Evolutionary conservation across 75 land plant genomes (phyloP).

Genomic region (Ceratopteris richardii): DNA sequence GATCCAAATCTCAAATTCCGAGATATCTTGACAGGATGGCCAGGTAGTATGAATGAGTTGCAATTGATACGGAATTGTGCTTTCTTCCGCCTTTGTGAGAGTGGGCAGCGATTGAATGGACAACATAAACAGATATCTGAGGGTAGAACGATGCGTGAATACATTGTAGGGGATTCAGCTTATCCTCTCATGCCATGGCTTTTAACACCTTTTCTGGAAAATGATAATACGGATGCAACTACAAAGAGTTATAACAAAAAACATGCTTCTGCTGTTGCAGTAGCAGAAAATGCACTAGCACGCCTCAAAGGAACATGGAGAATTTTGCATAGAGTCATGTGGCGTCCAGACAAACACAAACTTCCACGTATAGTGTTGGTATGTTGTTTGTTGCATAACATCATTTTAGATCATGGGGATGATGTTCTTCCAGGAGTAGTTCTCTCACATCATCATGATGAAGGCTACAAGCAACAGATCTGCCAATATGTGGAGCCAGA

Average conservation of each 20-base stretch:
- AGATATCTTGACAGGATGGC: constrained; percentile 89
- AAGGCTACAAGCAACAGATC: constrained; percentile 42
- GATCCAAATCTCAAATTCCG: constrained; percentile 72
- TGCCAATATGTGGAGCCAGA: constrained; percentile 39
- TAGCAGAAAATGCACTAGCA: constrained; percentile 48
- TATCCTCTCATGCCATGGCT: constrained; percentile 92
- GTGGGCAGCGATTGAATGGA: constrained; percentile 59
- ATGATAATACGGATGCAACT: constrained; percentile 19
- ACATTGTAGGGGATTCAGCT: constrained; percentile 54
- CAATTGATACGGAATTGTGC: constrained; percentile 54
- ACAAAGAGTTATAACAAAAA: constrained; percentile 29
- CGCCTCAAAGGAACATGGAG: constrained; percentile 79
- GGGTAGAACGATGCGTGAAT: constrained; percentile 51
- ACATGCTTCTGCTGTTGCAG: constrained; percentile 30
- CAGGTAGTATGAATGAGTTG: constrained; percentile 67
- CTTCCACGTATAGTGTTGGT: constrained; percentile 71
- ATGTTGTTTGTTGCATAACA: constrained; percentile 85
- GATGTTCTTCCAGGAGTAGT: constrained; percentile 42
- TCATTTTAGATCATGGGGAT: constrained; percentile 71
- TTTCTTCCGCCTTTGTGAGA: constrained; percentile 57
- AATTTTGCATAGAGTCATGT: constrained; percentile 77
- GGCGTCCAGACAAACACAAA: constrained; percentile 82
- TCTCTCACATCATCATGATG: constrained; percentile 61
- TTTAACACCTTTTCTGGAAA: constrained; percentile 52
- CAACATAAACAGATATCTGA: constrained; percentile 22